Base-by-base conservation (phyloP, 495 filamentous ascomycete genomes). In the Paragyromitra xinjiangensis region DNA sequence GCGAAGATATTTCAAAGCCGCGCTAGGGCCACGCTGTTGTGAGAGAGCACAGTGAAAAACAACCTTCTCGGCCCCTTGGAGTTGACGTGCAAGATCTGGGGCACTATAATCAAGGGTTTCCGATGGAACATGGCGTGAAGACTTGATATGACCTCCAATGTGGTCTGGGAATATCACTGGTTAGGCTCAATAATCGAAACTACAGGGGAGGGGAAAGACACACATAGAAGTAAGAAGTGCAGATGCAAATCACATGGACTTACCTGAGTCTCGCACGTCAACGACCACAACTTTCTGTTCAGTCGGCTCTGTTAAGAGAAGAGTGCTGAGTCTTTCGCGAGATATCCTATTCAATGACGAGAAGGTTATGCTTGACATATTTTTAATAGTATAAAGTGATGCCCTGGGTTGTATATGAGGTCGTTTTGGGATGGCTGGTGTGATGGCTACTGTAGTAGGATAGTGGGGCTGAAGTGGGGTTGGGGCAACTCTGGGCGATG, bases 41-140 rank as follows among this genome's bases (percentile, higher is more conserved):
- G 91, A 93, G 40, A 98, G 85, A n/a, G 92, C 91, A 84, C 95
- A 99, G 84, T 99, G 96, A 83, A 99, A 99, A 19, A 99, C 89
- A 26, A 99, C 93, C 51, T 87, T 90, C 55, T 96, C 88, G 81
- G 92, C 93, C 81, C 92, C 90, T 73, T 90, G 84, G 40, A 98
- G 88, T 67, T 88, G 90, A 64, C 92, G 91, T 3, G 97, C 88
- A 37, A 99, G 89, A 75, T 93, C 92, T 0, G 95, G 93, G 73
- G 94, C 87, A 71, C 87, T 89, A 83, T 89, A 86, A 81, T 96
- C 93, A 42, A 97, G 88, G 2, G 88, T 87, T 45, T 83, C 85
- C 69, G 88, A 93, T 6, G 96, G 94, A 48, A 92, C 87, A 86
- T 97, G 92, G 44, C 87, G 87, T 22, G 91, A 92, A 45, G 84